Conservation (phyloP, 257 asterid genomes). For the Apocynum venetum region DNA sequence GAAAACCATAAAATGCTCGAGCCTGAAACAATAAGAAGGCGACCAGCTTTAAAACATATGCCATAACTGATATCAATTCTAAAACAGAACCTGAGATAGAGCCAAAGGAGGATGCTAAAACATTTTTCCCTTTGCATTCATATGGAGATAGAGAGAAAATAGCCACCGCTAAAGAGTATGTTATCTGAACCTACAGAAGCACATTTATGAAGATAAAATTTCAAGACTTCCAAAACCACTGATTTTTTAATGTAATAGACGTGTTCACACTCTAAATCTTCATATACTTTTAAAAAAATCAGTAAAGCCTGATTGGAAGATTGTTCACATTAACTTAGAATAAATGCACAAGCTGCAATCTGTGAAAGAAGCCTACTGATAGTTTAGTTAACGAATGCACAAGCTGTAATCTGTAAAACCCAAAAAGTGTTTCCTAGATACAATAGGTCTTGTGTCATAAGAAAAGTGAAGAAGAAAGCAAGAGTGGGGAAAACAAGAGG, state of each 20-base stretch:
- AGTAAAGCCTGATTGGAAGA: background rate
- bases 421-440: background rate
- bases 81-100: background rate
- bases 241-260: background rate
- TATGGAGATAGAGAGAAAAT: background rate
- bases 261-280: background rate
- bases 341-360: no score
- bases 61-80: no score
- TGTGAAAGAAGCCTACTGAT: background rate
- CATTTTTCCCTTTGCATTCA: background rate
- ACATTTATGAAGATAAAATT: background rate
- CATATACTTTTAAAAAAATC: background rate
- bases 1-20: conserved; percentile 88
- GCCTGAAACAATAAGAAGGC: conserved; percentile 42
- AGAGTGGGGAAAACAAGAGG: background rate
- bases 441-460: background rate
- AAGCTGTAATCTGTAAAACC: background rate
- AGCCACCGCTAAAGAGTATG: background rate
- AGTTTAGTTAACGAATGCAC: background rate
- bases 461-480: background rate
- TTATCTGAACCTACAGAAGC: background rate
- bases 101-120: background rate
- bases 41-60: conserved; percentile 1
- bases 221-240: background rate
- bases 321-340: background rate